Percentiles rank a stretch among this genome's conserved stretches.
Conservation (phyloP, 2,329 filamentous ascomycete species). For the Rhytidhysteron rufulum region DNA sequence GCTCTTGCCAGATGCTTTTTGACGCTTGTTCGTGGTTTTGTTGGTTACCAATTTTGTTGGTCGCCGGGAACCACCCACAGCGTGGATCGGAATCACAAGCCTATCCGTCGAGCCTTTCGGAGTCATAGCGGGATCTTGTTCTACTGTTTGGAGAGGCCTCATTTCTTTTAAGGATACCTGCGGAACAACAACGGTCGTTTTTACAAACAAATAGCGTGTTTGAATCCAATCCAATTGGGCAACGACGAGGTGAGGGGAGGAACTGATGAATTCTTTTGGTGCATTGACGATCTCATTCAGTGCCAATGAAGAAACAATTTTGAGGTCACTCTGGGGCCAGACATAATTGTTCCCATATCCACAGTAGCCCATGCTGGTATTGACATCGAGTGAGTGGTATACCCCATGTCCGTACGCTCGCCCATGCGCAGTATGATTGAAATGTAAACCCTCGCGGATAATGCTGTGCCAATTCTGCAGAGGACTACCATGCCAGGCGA, state of each 20-base stretch:
- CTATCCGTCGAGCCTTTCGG: conserved; percentile 38
- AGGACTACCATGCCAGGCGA: conserved; percentile 81
- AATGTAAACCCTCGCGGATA: conserved; percentile 76
- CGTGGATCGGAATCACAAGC: conserved; percentile 52
- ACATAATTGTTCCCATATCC: conserved; percentile 5
- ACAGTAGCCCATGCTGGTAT: conserved; percentile 54
- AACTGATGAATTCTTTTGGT: conserved; percentile 57
- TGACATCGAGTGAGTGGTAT: conserved; percentile 67
- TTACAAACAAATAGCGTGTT: conserved; percentile 76
- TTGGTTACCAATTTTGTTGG: conserved; percentile 16
- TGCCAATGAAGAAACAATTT: conserved; percentile 59
- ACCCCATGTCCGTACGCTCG: conserved; percentile 74
- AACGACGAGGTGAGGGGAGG: conserved; percentile 65
- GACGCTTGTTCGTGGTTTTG: conserved; percentile 20
- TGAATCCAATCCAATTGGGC: conserved; percentile 80
- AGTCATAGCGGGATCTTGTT: conserved; percentile 40
- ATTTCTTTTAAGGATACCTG: conserved; percentile 8
- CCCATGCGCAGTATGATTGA: conserved; percentile 58
- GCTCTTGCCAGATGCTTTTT: conserved; percentile 23
- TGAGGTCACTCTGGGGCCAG: conserved; percentile 68
- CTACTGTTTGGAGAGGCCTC: conserved; percentile 23
- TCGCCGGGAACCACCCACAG: conserved; percentile 45
- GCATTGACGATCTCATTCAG: conserved; percentile 84
- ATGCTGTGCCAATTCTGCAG: conserved; percentile 87
- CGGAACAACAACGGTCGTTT: conserved; percentile 1